A percentile compares a stretch with the other conserved stretches of the same genome.
phyloP scores from a whole-genome alignment of 495 filamentous ascomycete species.

The Podospora pseudopauciseta region DNA sequence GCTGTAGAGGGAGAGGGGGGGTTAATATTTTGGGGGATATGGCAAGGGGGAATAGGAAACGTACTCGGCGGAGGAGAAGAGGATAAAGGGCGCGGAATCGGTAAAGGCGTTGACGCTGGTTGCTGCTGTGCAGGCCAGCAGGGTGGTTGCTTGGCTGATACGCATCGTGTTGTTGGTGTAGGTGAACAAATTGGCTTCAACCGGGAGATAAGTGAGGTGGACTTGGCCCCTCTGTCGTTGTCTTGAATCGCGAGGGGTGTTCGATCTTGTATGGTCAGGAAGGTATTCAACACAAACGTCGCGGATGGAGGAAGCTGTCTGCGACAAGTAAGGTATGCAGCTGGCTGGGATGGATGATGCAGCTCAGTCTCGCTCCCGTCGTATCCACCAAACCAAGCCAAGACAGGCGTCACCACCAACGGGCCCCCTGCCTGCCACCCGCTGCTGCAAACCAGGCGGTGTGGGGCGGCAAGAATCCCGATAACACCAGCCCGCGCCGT shows the following conservation, averaged over 20 bases:
- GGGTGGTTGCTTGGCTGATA: conserved; percentile 54
- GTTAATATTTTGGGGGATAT: conserved; percentile 17
- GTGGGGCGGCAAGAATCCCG: conserved; percentile 19
- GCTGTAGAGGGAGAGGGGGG: neutral
- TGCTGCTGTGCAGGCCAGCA: conserved; percentile 56
- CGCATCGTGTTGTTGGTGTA: conserved; percentile 47
- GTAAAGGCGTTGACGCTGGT: conserved; percentile 63
- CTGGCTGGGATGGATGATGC: conserved; percentile 13
- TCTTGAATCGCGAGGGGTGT: too few relatives aligned
- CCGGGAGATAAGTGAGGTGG: neutral
- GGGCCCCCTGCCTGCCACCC: too few relatives aligned
- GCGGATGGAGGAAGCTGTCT: neutral
- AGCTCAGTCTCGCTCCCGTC: neutral
- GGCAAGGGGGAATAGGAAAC: conserved; percentile 26
- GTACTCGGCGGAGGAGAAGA: conserved; percentile 77
- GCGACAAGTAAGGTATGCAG: neutral
- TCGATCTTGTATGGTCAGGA: too few relatives aligned
- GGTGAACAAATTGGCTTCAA: neutral
- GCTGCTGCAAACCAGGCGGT: conserved; percentile 13
- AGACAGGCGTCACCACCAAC: neutral
- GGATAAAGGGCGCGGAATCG: conserved; percentile 81
- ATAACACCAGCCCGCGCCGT: conserved; percentile 11
- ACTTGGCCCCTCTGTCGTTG: too few relatives aligned
- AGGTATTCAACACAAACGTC: neutral
- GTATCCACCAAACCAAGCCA: neutral